Percentiles rank a stretch among this genome's conserved stretches.
phyloP scores from a whole-genome alignment of 2,329 filamentous ascomycete species.

The Leptodontidium sp. region DNA sequence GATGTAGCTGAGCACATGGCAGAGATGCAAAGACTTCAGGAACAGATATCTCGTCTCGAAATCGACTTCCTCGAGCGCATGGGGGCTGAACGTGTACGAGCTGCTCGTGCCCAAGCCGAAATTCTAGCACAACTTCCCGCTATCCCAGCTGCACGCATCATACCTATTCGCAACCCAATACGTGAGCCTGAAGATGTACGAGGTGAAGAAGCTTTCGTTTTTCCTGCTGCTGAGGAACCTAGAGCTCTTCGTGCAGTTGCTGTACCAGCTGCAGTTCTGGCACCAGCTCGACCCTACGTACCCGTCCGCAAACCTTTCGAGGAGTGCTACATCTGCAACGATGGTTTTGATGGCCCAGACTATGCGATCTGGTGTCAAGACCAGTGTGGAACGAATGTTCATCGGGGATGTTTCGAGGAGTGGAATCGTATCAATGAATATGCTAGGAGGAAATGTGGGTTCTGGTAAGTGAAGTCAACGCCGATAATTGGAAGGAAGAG shows the following conservation, averaged over 20 bases:
- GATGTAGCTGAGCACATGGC: not conserved
- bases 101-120: not conserved
- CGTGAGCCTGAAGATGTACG: not conserved
- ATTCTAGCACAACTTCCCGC: not conserved
- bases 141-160: not conserved
- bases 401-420: conserved; percentile 9
- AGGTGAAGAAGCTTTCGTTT: not conserved
- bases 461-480: not conserved
- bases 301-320: not conserved
- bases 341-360: not conserved
- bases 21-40: not conserved
- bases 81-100: too few relatives aligned
- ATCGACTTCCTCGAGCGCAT: too few relatives aligned
- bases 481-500: not conserved
- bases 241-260: not conserved
- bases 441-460: not conserved
- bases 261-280: not conserved
- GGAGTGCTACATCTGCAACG: conserved; percentile 2
- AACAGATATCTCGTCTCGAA: not conserved
- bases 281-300: not conserved
- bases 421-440: not conserved
- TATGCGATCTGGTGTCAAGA: conserved; percentile 10
- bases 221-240: not conserved
- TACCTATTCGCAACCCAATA: not conserved
- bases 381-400: conserved; percentile 13